phyloP scores from a whole-genome alignment of 2,329 filamentous ascomycete genomes.

The Beauveria medogensis region DNA sequence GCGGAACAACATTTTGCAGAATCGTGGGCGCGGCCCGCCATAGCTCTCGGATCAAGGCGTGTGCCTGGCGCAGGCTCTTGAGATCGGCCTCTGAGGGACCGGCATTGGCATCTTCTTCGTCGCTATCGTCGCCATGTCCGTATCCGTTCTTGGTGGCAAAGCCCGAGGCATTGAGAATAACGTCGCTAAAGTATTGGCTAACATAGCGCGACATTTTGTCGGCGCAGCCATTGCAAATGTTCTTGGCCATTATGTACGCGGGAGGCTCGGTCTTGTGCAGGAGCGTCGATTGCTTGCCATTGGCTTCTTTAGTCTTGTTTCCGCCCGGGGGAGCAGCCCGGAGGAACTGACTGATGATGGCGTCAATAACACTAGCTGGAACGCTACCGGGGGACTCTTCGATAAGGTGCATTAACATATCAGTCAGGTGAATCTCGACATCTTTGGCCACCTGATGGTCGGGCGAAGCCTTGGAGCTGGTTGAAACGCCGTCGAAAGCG shows the following conservation, averaged over 20 bases:
- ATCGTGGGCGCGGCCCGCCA: constrained; percentile 89
- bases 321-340: constrained; percentile 68
- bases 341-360: constrained; percentile 92
- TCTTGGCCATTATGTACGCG: constrained; percentile 94
- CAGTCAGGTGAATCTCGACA: constrained; percentile 86
- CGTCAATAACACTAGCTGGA: constrained; percentile 75
- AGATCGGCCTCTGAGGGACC: constrained; percentile 77
- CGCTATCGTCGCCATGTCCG: constrained; percentile 53
- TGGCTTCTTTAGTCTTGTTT: constrained; percentile 53
- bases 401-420: constrained; percentile 74
- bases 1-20: constrained; percentile 85
- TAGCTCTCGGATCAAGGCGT: constrained; percentile 79
- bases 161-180: constrained; percentile 79
- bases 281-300: constrained; percentile 74
- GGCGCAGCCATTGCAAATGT: constrained; percentile 78
- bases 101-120: constrained; percentile 50
- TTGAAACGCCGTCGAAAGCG: constrained; percentile 87
- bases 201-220: constrained; percentile 95
- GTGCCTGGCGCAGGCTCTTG: constrained; percentile 81
- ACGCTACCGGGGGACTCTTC: constrained; percentile 71
- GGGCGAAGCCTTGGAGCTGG: constrained; percentile 61
- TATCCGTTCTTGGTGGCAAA: constrained; percentile 50
- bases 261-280: constrained; percentile 81
- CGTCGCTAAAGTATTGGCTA: constrained; percentile 93
- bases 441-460: constrained; percentile 86